Evolutionary conservation across 1,284 basidiomycete species (phyloP).

Genomic region (Megacollybia platyphylla): DNA sequence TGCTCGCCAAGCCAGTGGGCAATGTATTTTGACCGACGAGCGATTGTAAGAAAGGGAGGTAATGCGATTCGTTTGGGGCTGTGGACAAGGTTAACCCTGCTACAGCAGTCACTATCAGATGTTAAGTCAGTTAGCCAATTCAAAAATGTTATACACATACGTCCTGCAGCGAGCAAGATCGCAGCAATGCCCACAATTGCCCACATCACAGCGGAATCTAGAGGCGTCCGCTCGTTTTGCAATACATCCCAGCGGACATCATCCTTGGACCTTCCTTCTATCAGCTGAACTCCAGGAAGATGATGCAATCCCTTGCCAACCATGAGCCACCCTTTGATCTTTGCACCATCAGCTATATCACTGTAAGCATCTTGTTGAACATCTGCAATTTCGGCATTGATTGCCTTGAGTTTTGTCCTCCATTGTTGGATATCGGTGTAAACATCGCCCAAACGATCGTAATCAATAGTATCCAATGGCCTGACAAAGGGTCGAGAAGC

Average conservation of each 20-base stretch:
- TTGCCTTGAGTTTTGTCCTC: conserved; percentile 54
- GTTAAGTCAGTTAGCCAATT: not conserved
- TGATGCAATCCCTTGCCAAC: conserved; percentile 55
- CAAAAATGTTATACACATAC: conserved; percentile 31
- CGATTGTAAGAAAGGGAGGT: conserved; percentile 48
- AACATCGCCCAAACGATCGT: conserved; percentile 46
- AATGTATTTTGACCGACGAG: conserved; percentile 37
- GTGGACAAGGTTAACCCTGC: conserved; percentile 52
- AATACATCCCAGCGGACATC: conserved; percentile 72
- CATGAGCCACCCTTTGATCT: conserved; percentile 66
- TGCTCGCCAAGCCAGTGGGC: conserved; percentile 49
- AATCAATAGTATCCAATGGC: conserved; percentile 55
- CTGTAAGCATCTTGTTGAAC: conserved; percentile 53
- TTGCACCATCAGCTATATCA: conserved; percentile 55
- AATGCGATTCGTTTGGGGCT: conserved; percentile 62
- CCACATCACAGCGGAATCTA: conserved; percentile 42
- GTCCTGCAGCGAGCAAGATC: conserved; percentile 39
- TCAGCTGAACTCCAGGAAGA: conserved; percentile 51
- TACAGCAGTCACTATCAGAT: conserved; percentile 46
- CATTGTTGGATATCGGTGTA: conserved; percentile 58
- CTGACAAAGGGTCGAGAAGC: conserved; percentile 59
- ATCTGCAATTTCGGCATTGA: conserved; percentile 58
- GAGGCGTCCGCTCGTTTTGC: conserved; percentile 37
- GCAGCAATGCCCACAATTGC: conserved; percentile 32
- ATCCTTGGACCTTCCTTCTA: conserved; percentile 68